Evolutionary conservation across 805 yeast genomes (phyloP), one percentile per base, ranked within the genome.

Genomic region (Zygosaccharomyces bailii): DNA sequence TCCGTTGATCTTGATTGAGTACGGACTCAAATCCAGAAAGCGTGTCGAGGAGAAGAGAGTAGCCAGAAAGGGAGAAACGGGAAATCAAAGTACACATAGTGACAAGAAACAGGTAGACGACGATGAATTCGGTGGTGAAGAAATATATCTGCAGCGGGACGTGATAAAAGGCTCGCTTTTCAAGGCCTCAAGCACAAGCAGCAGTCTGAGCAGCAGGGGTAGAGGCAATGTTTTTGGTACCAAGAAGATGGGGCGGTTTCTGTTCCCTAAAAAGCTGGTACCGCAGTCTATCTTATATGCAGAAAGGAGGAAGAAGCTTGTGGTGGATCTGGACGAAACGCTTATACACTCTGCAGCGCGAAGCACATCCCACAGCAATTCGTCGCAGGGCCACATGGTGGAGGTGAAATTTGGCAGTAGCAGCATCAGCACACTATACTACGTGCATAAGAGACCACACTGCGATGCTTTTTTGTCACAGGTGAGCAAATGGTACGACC

Each of bases 321-420:
- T 93, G 1, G 70, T 93, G 18, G 99, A 93, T 61, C 74, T 93
- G 23, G 99, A 91, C 65, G 99, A 93, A 59, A 93, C 99, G 0
- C 69, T 93, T 44, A 89, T 93, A 45, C 99, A 93, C 62, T 89
- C 98, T 1, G 73, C 89, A 45, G 81, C 95, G 4, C 73, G 95
- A 45, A 75, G 77, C 2, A 60, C 62, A 8, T 51, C 65, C 1
- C 59, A 53, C 38, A 48, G 53, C 32, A 59, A 55, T 30, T 58
- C 60, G 2, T 51, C 66, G 9, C 68, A 73, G 35, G 78, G 78
- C 23, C 81, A 83, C 49, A 82, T 89, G 75, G 84, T 91, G 42
- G 99, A 91, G 66, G 89, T 91, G 46, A 78, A 77, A 50, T 69
- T 84, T 23, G 57, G 62, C 18, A 48, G 45, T 45, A 79, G 80